Evolutionary conservation across 768 basidiomycete genomes (phyloP).

Genomic region (Podaxis rugospora): DNA sequence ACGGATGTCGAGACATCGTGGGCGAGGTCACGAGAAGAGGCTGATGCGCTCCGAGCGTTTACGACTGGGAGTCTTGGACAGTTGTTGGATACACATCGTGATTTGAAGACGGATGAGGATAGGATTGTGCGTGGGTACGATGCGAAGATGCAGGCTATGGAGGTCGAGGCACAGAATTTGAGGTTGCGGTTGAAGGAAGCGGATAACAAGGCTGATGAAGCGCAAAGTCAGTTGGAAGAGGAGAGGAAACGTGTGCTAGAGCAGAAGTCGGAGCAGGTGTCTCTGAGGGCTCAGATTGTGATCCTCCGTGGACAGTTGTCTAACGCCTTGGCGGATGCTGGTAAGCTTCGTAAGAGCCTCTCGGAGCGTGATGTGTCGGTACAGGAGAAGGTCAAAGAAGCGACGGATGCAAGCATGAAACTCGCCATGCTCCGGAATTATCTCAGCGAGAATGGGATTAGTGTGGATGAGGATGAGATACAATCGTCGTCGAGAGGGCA

Average conservation of each 20-base stretch:
- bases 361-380: slow-evolving; percentile 61
- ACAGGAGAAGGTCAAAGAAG: slow-evolving; percentile 57
- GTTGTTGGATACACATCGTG: slow-evolving; percentile 82
- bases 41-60: slow-evolving; percentile 81
- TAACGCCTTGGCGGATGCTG: slow-evolving; percentile 61
- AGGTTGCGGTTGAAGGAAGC: slow-evolving; percentile 79
- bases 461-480: slow-evolving; percentile 68
- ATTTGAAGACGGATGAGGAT: slow-evolving; percentile 81
- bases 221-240: slow-evolving; percentile 57
- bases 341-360: slow-evolving; percentile 66
- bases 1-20: slow-evolving; percentile 86
- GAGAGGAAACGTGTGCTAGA: slow-evolving; percentile 65
- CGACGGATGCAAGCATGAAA: slow-evolving; percentile 67
- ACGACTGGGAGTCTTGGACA: slow-evolving; percentile 86
- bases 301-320: slow-evolving; percentile 73
- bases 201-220: slow-evolving; percentile 64
- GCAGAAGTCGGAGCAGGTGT: slow-evolving; percentile 57
- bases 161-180: slow-evolving; percentile 70
- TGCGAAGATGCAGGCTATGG: slow-evolving; percentile 80
- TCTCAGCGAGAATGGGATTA: slow-evolving; percentile 84
- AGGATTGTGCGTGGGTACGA: slow-evolving; percentile 67
- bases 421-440: slow-evolving; percentile 79
- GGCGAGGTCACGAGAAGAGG: slow-evolving; percentile 90
- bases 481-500: slow-evolving; percentile 36
- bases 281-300: slow-evolving; percentile 68